Evolutionary conservation across 495 filamentous ascomycete species (phyloP), one percentile per base, ranked within the genome.

Genomic region (Penicillium steckii): DNA sequence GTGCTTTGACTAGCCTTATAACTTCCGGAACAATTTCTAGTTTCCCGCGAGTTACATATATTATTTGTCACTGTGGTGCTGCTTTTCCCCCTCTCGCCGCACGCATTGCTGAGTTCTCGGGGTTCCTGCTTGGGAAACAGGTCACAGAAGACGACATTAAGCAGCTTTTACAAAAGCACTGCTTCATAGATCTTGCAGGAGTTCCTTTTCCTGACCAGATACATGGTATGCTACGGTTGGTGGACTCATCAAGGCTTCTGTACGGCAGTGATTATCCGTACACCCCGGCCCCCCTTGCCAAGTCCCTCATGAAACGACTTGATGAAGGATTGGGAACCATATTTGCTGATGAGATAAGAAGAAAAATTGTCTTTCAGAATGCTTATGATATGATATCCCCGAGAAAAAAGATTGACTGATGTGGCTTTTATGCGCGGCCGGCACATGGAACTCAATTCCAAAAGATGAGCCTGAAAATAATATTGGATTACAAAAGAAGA

Each of bases 181-280:
- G 73, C 45, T 82, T 67, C 56, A 75, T 80, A 42, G 80, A 82
- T 56, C 53, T 83, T 18, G 80, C 80, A 1, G 80, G 80, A 0
- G 65, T 77, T 12, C 65, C 71, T 5, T 75, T 80, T 50, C 78
- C 76, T 15, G 65, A 72, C 55, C 67, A 71, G 53, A 68, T 76
- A 17, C 57, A 72, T 40, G 69, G 66, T 3, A 30, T 70, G 33
- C 49, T 74, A 15, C 60, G 59, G 17, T 46, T 59, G 18, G 57
- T 63, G 2, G 55, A 62, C 4, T 46, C 58, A 4, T 59, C 63
- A 0, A 62, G 71, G 32, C 37, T 81, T 15, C 26, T 80, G 23
- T 80, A 78, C 65, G 78, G 78, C 8, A 79, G 71, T 56, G 73
- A 77, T 49, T 73, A 63, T 55, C 67, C 67, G 0, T 74, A 60